These are phyloP conservation scores for Erysiphe neolycopersici DNA, from an alignment of 2,329 filamentous ascomycete genomes.

Conservation along the genomic window DNA sequence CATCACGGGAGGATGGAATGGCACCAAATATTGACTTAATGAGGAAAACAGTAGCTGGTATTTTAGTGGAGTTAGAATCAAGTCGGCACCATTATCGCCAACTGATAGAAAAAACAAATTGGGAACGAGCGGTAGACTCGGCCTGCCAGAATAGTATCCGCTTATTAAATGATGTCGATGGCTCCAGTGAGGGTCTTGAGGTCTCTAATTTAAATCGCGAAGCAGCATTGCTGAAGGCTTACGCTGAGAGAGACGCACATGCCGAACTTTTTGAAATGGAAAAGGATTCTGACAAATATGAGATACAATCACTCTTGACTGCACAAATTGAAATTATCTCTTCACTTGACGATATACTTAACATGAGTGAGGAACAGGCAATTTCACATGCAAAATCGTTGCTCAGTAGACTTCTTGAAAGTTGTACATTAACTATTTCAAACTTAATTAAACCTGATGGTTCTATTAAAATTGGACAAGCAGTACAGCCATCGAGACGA, in stretches of 20 bases:
- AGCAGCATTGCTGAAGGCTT: conserved; percentile 60
- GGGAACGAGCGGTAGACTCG: conserved; percentile 70
- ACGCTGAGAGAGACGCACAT: conserved; percentile 57
- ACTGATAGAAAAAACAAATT: conserved; percentile 50
- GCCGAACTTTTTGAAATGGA: conserved; percentile 61
- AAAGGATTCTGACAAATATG: conserved; percentile 47
- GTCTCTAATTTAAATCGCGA: conserved; percentile 50
- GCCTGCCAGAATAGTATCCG: conserved; percentile 64
- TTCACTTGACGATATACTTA: conserved; percentile 54
- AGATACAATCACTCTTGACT: conserved; percentile 59
- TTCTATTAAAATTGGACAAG: conserved; percentile 27
- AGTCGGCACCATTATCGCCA: conserved; percentile 82
- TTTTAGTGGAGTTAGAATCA: conserved; percentile 66
- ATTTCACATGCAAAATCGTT: conserved; percentile 52
- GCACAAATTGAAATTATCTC: conserved; percentile 82
- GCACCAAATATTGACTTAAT: conserved; percentile 45
- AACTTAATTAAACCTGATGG: conserved; percentile 85
- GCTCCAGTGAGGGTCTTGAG: conserved; percentile 37
- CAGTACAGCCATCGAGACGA: conserved; percentile 40
- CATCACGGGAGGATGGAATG: conserved; percentile 40
- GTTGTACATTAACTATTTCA: conserved; percentile 45
- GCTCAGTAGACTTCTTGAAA: conserved; percentile 51
- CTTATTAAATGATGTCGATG: conserved; percentile 49
- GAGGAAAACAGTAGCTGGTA: conserved; percentile 68
- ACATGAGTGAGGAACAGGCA: conserved; percentile 63